Evolutionary conservation across 1,139 yeast genomes (phyloP), one percentile per base, ranked within the genome.

Genomic region (Barnettozyma hawaiiensis): DNA sequence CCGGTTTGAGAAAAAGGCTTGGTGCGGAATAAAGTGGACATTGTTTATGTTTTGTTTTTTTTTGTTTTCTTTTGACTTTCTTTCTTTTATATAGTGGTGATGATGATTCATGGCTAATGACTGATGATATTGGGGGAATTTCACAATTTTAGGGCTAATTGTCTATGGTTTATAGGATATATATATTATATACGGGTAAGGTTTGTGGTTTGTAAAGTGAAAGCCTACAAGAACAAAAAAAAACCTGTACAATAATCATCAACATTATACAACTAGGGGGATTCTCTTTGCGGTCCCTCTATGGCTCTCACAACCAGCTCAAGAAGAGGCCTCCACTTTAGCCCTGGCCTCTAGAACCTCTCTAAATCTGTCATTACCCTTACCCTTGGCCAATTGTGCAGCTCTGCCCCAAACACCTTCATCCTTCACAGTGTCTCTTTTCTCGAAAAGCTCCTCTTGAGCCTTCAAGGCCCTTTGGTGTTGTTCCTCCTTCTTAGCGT

Each of bases 381-480:
- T 60, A 12, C 31, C 45, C 46, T 76, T 78, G 45, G 78, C 66
- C 45, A 78, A 63, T 52, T 75, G 73, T 38, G 69, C 61, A 35
- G 73, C 87, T 57, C 96, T 77, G 58, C 89, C 95, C 98, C 98
- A 94, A 48, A 90, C 80, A 45, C 78, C 81, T 48, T 79, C 78
- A 26, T 71, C 63, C 58, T 84, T 81, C 61, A 85, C 86, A 31
- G 75, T 76, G 60, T 90, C 97, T 60, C 95, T 80, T 59, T 85
- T 80, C 47, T 75, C 79, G 48, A 86, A 64, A 59, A 82, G 90
- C 46, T 75, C 76, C 52, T 81, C 86, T 55, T 86, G 87, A 51
- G 80, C 84, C 46, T 75, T 69, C 60, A 70, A 70, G 8, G 86
- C 82, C 47, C 77, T 75, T 49, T 76, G 80, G 47, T 83, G 70